Conservation (phyloP, 2,329 filamentous ascomycete genomes). For the Aspergillus puulaauensis region DNA sequence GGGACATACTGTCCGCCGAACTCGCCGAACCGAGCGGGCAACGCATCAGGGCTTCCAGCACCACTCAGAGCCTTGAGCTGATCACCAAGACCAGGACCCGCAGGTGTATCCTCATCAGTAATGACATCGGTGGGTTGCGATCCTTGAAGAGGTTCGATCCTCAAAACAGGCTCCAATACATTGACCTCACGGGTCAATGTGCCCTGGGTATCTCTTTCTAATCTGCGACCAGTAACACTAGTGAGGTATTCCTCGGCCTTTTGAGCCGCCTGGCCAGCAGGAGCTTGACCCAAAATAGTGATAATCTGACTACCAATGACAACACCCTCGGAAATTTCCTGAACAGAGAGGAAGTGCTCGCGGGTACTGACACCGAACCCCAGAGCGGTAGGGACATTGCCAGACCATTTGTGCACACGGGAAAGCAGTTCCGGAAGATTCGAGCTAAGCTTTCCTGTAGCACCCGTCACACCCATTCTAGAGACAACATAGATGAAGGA, state of each 20-base stretch:
- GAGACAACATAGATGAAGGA: conserved; percentile 99
- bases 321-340: conserved; percentile 83
- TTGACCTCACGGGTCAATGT: conserved; percentile 64
- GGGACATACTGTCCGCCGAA: conserved; percentile 98
- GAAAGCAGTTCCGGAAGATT: conserved; percentile 78
- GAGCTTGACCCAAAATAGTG: conserved; percentile 70
- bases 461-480: conserved; percentile 93
- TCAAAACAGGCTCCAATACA: conserved; percentile 66
- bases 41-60: conserved; percentile 54
- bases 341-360: conserved; percentile 87
- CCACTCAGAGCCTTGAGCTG: conserved; percentile 81
- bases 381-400: conserved; percentile 84
- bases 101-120: conserved; percentile 54
- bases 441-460: conserved; percentile 76
- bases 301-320: conserved; percentile 97
- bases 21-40: conserved; percentile 87
- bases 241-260: conserved; percentile 85
- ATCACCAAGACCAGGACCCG: conserved; percentile 71
- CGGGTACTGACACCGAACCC: conserved; percentile 95
- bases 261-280: conserved; percentile 64
- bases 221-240: conserved; percentile 62
- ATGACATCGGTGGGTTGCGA: conserved; percentile 63
- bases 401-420: conserved; percentile 88
- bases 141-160: conserved; percentile 54
- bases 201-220: conserved; percentile 46